Conservation (phyloP, 2,329 filamentous ascomycete species). For the Colletotrichum sp. region DNA sequence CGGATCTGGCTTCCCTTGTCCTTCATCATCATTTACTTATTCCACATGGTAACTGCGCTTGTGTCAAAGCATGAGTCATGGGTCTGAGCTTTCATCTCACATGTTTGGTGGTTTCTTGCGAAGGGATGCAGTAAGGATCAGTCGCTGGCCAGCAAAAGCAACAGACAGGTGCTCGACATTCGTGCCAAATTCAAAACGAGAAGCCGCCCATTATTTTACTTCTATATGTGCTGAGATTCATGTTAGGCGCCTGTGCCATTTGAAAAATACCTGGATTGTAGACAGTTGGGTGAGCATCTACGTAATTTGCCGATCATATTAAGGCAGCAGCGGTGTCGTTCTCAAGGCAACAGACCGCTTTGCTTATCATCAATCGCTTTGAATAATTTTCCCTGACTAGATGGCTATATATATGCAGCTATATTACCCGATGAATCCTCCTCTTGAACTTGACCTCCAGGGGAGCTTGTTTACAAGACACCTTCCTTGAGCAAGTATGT, state of each 20-base stretch:
- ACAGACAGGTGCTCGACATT: too few species aligned
- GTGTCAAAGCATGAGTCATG: background rate
- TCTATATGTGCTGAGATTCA: too few species aligned
- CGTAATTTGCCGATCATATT: rapidly evolving
- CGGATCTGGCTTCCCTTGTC: background rate
- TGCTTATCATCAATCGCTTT: background rate
- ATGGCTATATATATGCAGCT: background rate
- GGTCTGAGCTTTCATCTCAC: rapidly evolving
- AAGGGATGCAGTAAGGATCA: background rate
- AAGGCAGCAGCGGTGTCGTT: background rate
- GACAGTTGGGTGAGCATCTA: background rate
- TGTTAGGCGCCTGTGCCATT: background rate
- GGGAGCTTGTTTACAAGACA: background rate
- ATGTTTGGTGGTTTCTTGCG: background rate
- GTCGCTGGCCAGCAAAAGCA: background rate
- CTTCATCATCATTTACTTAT: background rate
- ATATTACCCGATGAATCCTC: background rate
- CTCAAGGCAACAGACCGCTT: background rate
- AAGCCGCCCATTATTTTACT: background rate
- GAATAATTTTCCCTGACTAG: background rate
- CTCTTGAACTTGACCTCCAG: background rate
- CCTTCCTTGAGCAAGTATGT: slow-evolving; percentile 47
- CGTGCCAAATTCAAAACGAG: too few species aligned
- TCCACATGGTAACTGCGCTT: rapidly evolving
- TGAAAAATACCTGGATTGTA: background rate